Evolutionary conservation across 2,329 filamentous ascomycete species (phyloP), one percentile per base, ranked within the genome.

Genomic region (Diaporthe vexans): DNA sequence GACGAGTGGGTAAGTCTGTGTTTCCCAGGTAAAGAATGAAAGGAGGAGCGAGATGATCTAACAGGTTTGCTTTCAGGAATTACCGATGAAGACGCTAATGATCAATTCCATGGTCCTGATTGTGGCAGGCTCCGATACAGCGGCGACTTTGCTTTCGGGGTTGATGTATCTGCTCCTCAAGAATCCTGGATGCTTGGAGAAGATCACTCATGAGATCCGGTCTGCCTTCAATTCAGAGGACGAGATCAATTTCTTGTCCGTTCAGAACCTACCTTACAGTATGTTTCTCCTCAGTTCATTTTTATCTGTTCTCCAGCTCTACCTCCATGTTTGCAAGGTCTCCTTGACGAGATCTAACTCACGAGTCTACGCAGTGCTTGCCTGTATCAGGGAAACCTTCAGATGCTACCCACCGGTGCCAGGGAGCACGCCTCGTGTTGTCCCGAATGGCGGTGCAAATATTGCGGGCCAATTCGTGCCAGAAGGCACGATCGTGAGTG

Each of bases 171-270:
- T 79, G 19, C 78, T 85, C 3, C 72, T 79, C 1, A 79, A 69
- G 5, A 81, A 84, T 48, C 83, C 82, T 0, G 71, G 77, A 0
- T 76, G 74, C 1, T 76, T 83, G 7, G 48, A 79, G 17, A 83
- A 78, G 29, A 61, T 87, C 13, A 78, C 79, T 2, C 51, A 80
- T 0, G 87, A 88, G 76, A 77, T 87, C 10, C 81, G 84, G 4
- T 76, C 78, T 0, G 33, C 79, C 0, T 85, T 86, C 73, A 74
- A 77, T 4, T 76, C 71, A 0, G 80, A 83, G 43, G 79, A 82
- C 0, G 82, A 86, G 13, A 86, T 87, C 68, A 80, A 76, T 21
- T 77, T 84, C 21, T 71, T 75, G 1, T 79, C 79, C 8, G 78
- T 82, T 7, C 76, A 78, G 57, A 77, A 78, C 17, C 77, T 86